Percentiles rank a stretch among this genome's conserved stretches.
phyloP scores from a whole-genome alignment of 1,284 basidiomycete genomes.

The Inonotus obliquus region DNA sequence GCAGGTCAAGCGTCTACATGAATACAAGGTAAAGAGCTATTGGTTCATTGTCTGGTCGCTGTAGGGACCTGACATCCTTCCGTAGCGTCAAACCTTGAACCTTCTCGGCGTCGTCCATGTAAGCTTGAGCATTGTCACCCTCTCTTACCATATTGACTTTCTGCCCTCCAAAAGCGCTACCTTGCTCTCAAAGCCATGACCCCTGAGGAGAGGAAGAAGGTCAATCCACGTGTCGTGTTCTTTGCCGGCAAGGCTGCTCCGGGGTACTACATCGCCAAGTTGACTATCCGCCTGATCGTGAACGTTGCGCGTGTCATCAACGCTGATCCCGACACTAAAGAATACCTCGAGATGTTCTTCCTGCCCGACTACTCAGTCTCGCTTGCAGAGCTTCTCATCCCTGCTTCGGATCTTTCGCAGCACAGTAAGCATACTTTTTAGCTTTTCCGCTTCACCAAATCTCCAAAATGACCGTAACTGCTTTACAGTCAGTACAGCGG shows the following conservation, averaged over 20 bases:
- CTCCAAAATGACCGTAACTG: background rate
- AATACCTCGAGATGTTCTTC: conserved; percentile 82
- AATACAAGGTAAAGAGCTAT: conserved; percentile 68
- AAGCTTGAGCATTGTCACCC: conserved; percentile 22
- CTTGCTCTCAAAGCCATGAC: conserved; percentile 74
- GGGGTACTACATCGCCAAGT: conserved; percentile 77
- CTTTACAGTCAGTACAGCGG: conserved; percentile 70
- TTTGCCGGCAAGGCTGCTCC: conserved; percentile 89
- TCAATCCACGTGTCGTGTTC: conserved; percentile 78
- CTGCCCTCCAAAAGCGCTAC: conserved; percentile 56
- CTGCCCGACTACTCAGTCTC: conserved; percentile 87
- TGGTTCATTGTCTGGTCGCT: background rate
- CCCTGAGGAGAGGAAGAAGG: conserved; percentile 74
- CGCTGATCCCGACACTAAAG: conserved; percentile 79
- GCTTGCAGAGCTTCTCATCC: conserved; percentile 86
- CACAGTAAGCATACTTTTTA: conserved; percentile 44
- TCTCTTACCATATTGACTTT: background rate
- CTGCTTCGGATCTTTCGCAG: conserved; percentile 86
- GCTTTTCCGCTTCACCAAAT: background rate
- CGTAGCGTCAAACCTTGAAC: conserved; percentile 77
- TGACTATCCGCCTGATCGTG: conserved; percentile 89
- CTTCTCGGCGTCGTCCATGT: conserved; percentile 85
- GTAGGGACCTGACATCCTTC: conserved; percentile 9
- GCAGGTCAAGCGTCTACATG: conserved; percentile 86
- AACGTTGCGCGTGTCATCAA: conserved; percentile 85